A percentile compares a stretch with the other conserved stretches of the same genome.
Conservation (phyloP, 192 early-diverging fungal species). For the Coemansia sp. region DNA sequence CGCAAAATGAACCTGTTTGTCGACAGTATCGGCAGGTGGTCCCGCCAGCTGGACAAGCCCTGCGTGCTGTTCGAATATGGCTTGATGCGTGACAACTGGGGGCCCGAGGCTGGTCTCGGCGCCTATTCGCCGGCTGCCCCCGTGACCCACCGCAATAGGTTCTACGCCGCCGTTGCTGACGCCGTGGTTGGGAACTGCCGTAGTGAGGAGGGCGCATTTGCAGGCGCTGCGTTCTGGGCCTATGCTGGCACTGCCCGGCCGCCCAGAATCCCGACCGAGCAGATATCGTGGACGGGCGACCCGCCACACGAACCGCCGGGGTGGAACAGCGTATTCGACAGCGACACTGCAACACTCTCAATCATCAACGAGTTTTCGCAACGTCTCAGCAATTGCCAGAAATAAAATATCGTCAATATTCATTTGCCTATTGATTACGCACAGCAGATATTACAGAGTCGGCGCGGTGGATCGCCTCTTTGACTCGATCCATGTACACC, state of each 20-base stretch:
- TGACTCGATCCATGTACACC: conserved; percentile 26
- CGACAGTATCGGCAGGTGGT: conserved; percentile 54
- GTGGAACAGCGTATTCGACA: conserved; percentile 71
- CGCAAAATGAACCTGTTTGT: conserved; percentile 51
- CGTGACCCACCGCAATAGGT: conserved; percentile 58
- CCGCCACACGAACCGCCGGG: conserved; percentile 64
- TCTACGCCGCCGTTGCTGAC: conserved; percentile 51
- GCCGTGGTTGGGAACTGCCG: conserved; percentile 24
- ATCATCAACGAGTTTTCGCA: conserved; percentile 15
- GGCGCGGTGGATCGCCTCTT: conserved; percentile 25
- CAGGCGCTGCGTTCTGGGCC: conserved; percentile 69
- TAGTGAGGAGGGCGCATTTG: conserved; percentile 23
- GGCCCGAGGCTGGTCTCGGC: conserved; percentile 9
- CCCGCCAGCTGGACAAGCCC: conserved; percentile 54
- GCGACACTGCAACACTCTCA: conserved; percentile 37
- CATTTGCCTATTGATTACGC: neutral
- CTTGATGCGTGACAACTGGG: conserved; percentile 56
- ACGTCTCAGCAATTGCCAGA: neutral
- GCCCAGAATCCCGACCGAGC: conserved; percentile 23
- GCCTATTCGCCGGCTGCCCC: conserved; percentile 57
- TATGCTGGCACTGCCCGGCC: conserved; percentile 61
- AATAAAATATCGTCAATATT: too few relatives aligned
- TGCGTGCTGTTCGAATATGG: conserved; percentile 65
- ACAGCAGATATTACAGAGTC: conserved; percentile 1
- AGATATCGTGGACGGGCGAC: conserved; percentile 59